Evolutionary conservation across 345 rosid species (phyloP).

Genomic region (Erysimum cheiranthoides): DNA sequence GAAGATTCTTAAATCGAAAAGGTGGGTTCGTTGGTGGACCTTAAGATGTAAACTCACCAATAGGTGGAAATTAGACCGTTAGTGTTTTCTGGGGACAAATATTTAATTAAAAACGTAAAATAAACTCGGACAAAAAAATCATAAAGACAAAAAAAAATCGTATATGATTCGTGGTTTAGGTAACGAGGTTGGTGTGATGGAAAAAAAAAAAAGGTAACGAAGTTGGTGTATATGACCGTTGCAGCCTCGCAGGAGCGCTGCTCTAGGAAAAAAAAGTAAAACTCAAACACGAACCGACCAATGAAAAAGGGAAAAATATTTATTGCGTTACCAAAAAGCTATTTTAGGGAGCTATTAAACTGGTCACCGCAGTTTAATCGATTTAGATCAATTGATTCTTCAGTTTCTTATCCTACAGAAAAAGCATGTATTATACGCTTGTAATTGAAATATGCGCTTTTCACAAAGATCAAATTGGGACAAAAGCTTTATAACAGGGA

Average conservation of each 20-base stretch:
- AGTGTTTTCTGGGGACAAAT: slow-evolving; percentile 35
- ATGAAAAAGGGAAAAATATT: neutral
- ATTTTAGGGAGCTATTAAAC: neutral
- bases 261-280: neutral
- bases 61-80: slow-evolving; percentile 40
- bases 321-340: neutral
- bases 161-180: slow-evolving; percentile 31
- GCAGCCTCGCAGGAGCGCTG: slow-evolving; percentile 34
- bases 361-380: neutral
- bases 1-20: slow-evolving; percentile 5
- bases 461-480: slow-evolving; percentile 13
- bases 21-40: slow-evolving; percentile 39
- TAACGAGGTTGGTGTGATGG: slow-evolving; percentile 8
- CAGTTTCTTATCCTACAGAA: neutral
- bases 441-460: neutral
- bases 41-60: slow-evolving; percentile 28
- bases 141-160: neutral
- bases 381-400: neutral
- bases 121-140: neutral
- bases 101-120: slow-evolving; percentile 25
- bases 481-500: slow-evolving; percentile 8
- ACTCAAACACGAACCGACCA: neutral
- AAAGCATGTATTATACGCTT: neutral
- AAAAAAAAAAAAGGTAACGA: slow-evolving; percentile 13
- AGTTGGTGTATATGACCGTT: slow-evolving; percentile 43